Conservation (phyloP, 305 asterid genomes). For the Fraxinus floribunda region DNA sequence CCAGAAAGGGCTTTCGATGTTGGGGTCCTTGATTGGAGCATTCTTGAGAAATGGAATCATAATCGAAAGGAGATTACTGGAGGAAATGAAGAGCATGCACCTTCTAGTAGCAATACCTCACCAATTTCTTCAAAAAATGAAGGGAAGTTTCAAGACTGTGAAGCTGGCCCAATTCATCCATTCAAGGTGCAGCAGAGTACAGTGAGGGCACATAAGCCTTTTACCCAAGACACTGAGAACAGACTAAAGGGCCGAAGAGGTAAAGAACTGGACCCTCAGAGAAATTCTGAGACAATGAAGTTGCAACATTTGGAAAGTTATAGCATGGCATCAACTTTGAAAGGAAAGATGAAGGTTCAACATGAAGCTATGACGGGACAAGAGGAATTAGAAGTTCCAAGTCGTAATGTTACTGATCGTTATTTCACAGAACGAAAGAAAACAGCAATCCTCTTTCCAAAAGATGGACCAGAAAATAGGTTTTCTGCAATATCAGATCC, state of each 20-base stretch:
- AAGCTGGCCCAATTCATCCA: conserved; percentile 28
- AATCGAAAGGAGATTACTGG: conserved; percentile 25
- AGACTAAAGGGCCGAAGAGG: conserved; percentile 17
- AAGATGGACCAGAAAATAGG: conserved; percentile 27
- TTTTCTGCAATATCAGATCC: not conserved
- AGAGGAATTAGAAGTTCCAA: conserved; percentile 15
- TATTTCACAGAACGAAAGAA: conserved; percentile 24
- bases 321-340: conserved; percentile 20
- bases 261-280: conserved; percentile 12
- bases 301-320: conserved; percentile 21
- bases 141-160: conserved; percentile 22
- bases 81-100: conserved; percentile 31
- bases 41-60: conserved; percentile 69
- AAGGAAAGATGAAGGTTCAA: conserved; percentile 33
- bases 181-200: conserved; percentile 24
- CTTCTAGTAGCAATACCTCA: conserved; percentile 44
- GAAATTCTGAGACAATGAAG: conserved; percentile 24
- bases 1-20: conserved; percentile 60
- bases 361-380: conserved; percentile 22
- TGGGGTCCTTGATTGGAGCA: conserved; percentile 77
- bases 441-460: conserved; percentile 19
- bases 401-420: conserved; percentile 22
- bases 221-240: conserved; percentile 24
- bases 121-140: conserved; percentile 28
- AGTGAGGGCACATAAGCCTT: conserved; percentile 26